phyloP scores from a whole-genome alignment of 192 early-diverging fungal species.

The Entomortierella lignicola region DNA sequence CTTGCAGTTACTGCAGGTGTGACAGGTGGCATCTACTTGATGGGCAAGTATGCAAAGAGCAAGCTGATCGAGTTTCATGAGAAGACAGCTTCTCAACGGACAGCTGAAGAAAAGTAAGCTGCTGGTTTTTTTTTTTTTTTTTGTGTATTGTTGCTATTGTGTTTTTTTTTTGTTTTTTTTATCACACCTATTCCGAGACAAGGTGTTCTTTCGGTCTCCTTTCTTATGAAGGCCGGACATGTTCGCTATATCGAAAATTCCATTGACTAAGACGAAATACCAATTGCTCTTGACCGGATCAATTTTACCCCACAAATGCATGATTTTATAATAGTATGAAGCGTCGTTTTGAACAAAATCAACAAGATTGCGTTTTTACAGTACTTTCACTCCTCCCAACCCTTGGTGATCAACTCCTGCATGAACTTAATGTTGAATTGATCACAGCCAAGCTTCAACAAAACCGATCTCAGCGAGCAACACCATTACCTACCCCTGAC shows the following conservation, averaged over 20 bases:
- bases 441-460: slow-evolving; percentile 74
- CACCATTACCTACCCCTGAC: slow-evolving; percentile 42
- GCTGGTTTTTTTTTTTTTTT: too few species aligned
- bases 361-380: slow-evolving; percentile 89
- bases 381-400: slow-evolving; percentile 87
- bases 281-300: slow-evolving; percentile 2
- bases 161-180: too few species aligned
- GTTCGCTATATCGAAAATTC: not conserved
- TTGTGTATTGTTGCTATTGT: too few species aligned
- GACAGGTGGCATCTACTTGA: slow-evolving; percentile 77
- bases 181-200: too few species aligned
- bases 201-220: too few species aligned
- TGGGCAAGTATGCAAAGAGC: slow-evolving; percentile 77
- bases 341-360: slow-evolving; percentile 94
- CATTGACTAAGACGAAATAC: not conserved
- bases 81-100: slow-evolving; percentile 70
- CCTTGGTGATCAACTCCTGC: slow-evolving; percentile 80
- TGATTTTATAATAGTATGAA: slow-evolving; percentile 72
- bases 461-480: slow-evolving; percentile 49
- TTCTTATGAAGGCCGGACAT: too few species aligned
- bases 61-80: slow-evolving; percentile 82
- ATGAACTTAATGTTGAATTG: slow-evolving; percentile 84
- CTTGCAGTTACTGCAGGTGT: slow-evolving; percentile 73
- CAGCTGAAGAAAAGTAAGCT: slow-evolving; percentile 81
- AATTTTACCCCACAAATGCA: not conserved